These are phyloP conservation scores for Notholithocarpus densiflorus DNA, from an alignment of 306 rosid genomes.

Conservation along the genomic window DNA sequence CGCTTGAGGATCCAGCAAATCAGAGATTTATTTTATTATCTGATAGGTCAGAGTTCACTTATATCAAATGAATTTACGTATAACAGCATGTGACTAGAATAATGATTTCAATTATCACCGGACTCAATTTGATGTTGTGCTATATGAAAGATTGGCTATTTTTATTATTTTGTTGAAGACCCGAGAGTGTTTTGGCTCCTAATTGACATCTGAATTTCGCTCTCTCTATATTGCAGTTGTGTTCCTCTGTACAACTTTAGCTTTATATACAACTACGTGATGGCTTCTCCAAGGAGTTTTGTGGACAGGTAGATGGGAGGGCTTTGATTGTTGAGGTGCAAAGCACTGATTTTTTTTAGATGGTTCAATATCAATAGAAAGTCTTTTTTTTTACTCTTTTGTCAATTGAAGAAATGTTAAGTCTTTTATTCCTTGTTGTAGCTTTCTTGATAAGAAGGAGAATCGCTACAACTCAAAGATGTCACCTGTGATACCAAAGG, in stretches of 20 bases:
- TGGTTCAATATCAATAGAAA: conserved; percentile 18
- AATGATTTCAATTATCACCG: too few relatives aligned
- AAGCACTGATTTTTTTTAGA: conserved; percentile 40
- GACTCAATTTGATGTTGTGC: too few relatives aligned
- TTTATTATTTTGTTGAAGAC: background rate
- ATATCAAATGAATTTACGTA: background rate
- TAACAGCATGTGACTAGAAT: too few relatives aligned
- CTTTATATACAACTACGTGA: conserved; percentile 72
- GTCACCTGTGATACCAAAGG: conserved; percentile 81
- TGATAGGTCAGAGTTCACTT: conserved; percentile 59
- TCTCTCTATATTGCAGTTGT: conserved; percentile 64
- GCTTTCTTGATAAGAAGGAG: conserved; percentile 90
- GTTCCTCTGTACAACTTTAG: conserved; percentile 94
- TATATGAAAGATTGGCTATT: background rate
- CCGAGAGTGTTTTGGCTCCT: background rate
- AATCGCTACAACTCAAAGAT: conserved; percentile 92
- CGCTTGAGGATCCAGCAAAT: conserved; percentile 86
- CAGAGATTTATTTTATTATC: conserved; percentile 96
- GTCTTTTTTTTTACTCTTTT: background rate
- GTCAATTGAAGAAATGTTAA: conserved; percentile 12
- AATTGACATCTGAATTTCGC: conserved; percentile 21
- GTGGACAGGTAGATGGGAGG: conserved; percentile 94
- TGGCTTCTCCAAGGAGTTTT: conserved; percentile 79
- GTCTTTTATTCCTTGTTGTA: conserved; percentile 38
- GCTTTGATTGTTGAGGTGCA: conserved; percentile 54